Conservation (phyloP, 768 basidiomycete genomes). For the Clitopilus hobsonii region DNA sequence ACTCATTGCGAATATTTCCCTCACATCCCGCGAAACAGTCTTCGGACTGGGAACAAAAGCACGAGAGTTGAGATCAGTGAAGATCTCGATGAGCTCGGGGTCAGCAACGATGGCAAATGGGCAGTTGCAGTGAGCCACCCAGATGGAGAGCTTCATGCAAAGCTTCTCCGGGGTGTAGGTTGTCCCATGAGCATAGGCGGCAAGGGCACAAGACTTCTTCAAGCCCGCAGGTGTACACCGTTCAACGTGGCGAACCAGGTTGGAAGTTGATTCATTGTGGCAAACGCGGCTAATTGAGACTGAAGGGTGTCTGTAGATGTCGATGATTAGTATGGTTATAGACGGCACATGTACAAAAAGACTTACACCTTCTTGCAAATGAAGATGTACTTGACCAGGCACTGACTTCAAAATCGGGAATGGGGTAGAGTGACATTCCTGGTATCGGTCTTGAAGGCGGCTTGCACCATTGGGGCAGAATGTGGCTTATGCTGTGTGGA, state of each 20-base stretch:
- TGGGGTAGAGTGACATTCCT: no score
- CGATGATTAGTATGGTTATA: background rate
- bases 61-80: constrained; percentile 7
- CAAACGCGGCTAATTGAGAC: constrained; percentile 10
- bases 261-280: constrained; percentile 17
- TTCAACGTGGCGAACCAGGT: constrained; percentile 13
- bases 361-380: constrained; percentile 7
- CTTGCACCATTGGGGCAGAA: no score
- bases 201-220: constrained; percentile 3
- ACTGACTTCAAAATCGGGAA: no score
- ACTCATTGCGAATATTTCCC: constrained; percentile 4
- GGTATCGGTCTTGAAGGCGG: no score
- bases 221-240: constrained; percentile 8
- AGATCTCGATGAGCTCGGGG: constrained; percentile 7
- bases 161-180: constrained; percentile 11
- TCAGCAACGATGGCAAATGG: constrained; percentile 7
- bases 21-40: constrained; percentile 5
- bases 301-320: constrained; percentile 7
- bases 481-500: no score
- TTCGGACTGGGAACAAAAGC: background rate
- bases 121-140: background rate
- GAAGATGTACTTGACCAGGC: constrained; percentile 12
- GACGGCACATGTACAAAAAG: background rate
- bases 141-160: constrained; percentile 13
- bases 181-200: constrained; percentile 9